phyloP scores from a whole-genome alignment of 805 yeast species.

The Lipomyces sp. region DNA sequence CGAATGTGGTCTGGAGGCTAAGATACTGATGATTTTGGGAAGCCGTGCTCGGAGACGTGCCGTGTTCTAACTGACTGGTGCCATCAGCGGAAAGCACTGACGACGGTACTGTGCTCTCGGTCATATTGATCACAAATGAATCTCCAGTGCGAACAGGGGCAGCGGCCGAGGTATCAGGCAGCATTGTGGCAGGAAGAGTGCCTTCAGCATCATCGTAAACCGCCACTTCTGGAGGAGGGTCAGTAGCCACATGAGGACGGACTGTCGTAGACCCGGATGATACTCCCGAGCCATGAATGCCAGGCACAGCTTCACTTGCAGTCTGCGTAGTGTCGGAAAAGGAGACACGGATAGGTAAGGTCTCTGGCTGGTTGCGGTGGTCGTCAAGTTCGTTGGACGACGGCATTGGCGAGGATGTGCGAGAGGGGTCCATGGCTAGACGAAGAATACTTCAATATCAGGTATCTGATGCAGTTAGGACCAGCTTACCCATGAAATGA shows the following conservation, averaged over 20 bases:
- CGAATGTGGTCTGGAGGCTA: conserved; percentile 21
- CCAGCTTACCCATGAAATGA: neutral
- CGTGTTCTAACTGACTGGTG: conserved; percentile 8
- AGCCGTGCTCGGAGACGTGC: neutral
- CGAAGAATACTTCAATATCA: neutral
- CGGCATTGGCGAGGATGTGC: conserved; percentile 26
- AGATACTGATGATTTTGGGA: conserved; percentile 1
- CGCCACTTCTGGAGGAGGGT: conserved; percentile 25
- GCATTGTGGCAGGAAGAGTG: neutral
- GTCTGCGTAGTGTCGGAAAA: conserved; percentile 23
- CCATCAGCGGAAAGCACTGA: neutral
- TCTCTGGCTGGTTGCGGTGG: conserved; percentile 56
- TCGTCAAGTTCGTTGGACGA: conserved; percentile 49
- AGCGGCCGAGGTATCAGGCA: neutral
- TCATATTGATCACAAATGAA: conserved; percentile 9
- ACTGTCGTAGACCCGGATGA: conserved; percentile 17
- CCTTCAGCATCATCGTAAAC: neutral
- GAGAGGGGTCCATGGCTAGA: conserved; percentile 31
- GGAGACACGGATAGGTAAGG: conserved; percentile 46
- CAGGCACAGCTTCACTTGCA: neutral
- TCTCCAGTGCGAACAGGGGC: conserved; percentile 6
- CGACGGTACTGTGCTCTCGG: neutral
- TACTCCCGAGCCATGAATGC: conserved; percentile 4
- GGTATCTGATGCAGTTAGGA: neutral
- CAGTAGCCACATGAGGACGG: conserved; percentile 20